Base-by-base conservation (phyloP, 495 filamentous ascomycete species). In the Geoglossum glabrum region DNA sequence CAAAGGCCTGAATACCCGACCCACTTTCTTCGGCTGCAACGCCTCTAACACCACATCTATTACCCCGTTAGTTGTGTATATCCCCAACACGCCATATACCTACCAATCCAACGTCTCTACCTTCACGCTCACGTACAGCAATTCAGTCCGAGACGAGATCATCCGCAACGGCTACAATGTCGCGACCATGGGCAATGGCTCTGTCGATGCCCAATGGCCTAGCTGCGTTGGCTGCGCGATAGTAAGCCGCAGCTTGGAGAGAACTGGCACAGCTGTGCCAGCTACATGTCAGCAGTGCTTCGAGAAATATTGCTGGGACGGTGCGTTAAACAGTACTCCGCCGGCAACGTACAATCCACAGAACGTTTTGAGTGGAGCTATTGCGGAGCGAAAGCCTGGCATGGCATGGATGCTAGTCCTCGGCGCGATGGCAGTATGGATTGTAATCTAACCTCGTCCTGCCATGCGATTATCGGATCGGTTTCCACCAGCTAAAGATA, bases 11-110 rank as follows among this genome's bases (percentile, higher is more conserved):
- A 97, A 95, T 77, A 79, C 71, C 57, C 79, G 77, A 5, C 90
- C 90, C 0, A 87, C 87, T 10, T 95, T 97, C 74, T 97, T 97
- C 70, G 90, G 90, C 60, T 97, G 90, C 72, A 71, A 90, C 69
- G 73, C 72, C 45, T 68, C 71, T 59, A 90, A 93, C 68, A 75
- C 80, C 55, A 77, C 80, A 66, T 56, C 63, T 59, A 59, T 62
- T 0, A 70, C 82, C 0, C 90, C 90, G 0, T 63, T 97, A 33
- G 68, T 97, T 59, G 85, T 97, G 59, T 97, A 95, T 69, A 63
- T 97, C n/a, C 85, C 90, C 55, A 95, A 95, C 67, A 70, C 76
- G 17, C 90, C 90, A 0, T 95, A 90, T 70, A 78, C 76, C 34
- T 75, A 73, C 60, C 62, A 74, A 45, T 83, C 78, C 63, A 95